phyloP scores from a whole-genome alignment of 2,329 filamentous ascomycete genomes.

The Passalora sequoiae region DNA sequence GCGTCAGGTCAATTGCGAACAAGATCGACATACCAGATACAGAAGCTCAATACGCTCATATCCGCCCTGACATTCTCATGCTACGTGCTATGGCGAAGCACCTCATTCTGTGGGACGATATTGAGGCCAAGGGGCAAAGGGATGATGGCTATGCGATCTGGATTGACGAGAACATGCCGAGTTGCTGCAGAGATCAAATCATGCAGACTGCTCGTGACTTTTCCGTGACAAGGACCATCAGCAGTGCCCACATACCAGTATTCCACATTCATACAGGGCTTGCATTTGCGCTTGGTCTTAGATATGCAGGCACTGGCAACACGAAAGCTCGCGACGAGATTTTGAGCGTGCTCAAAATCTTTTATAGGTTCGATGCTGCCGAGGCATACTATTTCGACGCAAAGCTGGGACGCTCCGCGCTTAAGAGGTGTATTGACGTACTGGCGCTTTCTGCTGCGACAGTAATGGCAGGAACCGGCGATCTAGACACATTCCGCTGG shows the following conservation, averaged over 20 bases:
- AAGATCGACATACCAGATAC: conserved; percentile 94
- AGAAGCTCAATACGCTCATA: conserved; percentile 86
- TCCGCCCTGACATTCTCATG: conserved; percentile 86
- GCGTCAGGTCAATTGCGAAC: conserved; percentile 75
- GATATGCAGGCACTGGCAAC: conserved; percentile 50
- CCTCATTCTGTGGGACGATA: conserved; percentile 85
- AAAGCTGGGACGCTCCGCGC: conserved; percentile 73
- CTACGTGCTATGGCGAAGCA: conserved; percentile 84
- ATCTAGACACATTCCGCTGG: conserved; percentile 76
- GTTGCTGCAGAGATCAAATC: conserved; percentile 56
- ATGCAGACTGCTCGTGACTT: conserved; percentile 37
- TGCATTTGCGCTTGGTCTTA: conserved; percentile 60
- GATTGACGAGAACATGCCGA: conserved; percentile 69
- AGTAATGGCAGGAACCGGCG: conserved; percentile 94
- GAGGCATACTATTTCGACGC: conserved; percentile 63
- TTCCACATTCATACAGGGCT: conserved; percentile 88
- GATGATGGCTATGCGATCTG: conserved; percentile 44
- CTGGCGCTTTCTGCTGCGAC: conserved; percentile 75
- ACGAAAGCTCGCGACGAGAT: conserved; percentile 71
- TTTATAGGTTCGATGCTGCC: conserved; percentile 25
- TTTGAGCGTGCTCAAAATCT: conserved; percentile 68
- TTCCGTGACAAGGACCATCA: conserved; percentile 43
- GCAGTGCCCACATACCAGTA: conserved; percentile 80
- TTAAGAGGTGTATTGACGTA: conserved; percentile 86
- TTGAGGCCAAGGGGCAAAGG: conserved; percentile 50